A percentile compares a stretch with the other conserved stretches of the same genome.
These are phyloP conservation scores for Fusarium bulbicola DNA, from an alignment of 2,329 filamentous ascomycete species.

Conservation along the genomic window DNA sequence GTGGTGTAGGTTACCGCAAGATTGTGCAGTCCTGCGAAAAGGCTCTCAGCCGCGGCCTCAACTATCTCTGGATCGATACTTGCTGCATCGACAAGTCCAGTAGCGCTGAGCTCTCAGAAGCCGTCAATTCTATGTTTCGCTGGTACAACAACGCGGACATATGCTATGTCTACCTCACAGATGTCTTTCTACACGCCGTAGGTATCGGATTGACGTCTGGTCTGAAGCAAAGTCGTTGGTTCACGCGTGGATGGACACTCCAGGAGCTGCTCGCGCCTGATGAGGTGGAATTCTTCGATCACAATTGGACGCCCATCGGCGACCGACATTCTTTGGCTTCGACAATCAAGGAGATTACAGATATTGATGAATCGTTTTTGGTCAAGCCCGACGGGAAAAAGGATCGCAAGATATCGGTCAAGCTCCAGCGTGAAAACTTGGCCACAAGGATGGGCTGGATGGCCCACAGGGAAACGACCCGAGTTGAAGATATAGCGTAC, in stretches of 20 bases:
- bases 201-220: slow-evolving; percentile 18
- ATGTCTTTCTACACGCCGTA: slow-evolving; percentile 29
- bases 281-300: slow-evolving; percentile 40
- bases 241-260: slow-evolving; percentile 39
- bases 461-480: slow-evolving; percentile 43
- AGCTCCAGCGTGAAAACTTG: slow-evolving; percentile 39
- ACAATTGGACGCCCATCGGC: slow-evolving; percentile 36
- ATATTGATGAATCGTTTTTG: slow-evolving; percentile 35
- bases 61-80: slow-evolving; percentile 41
- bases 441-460: slow-evolving; percentile 50
- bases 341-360: slow-evolving; percentile 38
- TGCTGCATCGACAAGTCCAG: slow-evolving; percentile 42
- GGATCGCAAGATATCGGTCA: slow-evolving; percentile 25
- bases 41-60: slow-evolving; percentile 33
- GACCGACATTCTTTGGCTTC: slow-evolving; percentile 27
- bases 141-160: slow-evolving; percentile 37
- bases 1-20: slow-evolving; percentile 37
- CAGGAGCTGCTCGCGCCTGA: slow-evolving; percentile 40
- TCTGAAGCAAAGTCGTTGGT: slow-evolving; percentile 39
- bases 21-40: slow-evolving; percentile 36
- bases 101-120: slow-evolving; percentile 40
- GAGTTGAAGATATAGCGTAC: slow-evolving; percentile 47
- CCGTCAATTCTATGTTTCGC: slow-evolving; percentile 42
- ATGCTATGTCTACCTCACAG: slow-evolving; percentile 39
- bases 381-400: slow-evolving; percentile 29